Conservation (phyloP, 768 basidiomycete species). For the Asterophora lycoperdoides region DNA sequence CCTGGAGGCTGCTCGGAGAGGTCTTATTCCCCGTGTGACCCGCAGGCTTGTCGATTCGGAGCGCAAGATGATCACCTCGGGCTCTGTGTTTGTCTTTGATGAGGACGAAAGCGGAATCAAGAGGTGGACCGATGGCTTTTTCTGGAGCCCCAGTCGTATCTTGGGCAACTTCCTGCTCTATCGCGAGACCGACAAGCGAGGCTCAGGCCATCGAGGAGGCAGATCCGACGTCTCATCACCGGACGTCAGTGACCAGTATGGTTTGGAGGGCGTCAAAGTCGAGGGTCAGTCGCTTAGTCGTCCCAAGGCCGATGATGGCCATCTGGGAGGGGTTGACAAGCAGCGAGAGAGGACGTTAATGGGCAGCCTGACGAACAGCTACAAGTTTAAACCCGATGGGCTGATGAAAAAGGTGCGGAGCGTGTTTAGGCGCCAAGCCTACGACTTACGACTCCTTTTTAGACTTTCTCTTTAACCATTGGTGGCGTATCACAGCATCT, state of each 20-base stretch:
- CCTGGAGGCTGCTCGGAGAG: slow-evolving; percentile 88
- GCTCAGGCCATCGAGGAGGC: slow-evolving; percentile 54
- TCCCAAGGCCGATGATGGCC: slow-evolving; percentile 46
- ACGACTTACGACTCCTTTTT: slow-evolving; percentile 7
- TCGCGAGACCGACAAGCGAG: slow-evolving; percentile 86
- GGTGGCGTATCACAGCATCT: slow-evolving; percentile 85
- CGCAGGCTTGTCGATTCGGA: slow-evolving; percentile 90
- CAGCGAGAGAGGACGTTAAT: slow-evolving; percentile 78
- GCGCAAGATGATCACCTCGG: slow-evolving; percentile 87
- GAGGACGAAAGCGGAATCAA: slow-evolving; percentile 97
- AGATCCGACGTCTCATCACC: slow-evolving; percentile 35
- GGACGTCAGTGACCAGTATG: slow-evolving; percentile 33
- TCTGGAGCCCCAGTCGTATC: slow-evolving; percentile 92
- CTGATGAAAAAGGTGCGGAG: slow-evolving; percentile 91
- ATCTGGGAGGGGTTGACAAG: slow-evolving; percentile 55
- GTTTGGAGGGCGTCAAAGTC: slow-evolving; percentile 22
- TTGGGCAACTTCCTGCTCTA: slow-evolving; percentile 94
- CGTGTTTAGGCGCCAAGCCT: slow-evolving; percentile 1
- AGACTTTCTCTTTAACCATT: slow-evolving; percentile 92
- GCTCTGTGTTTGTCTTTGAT: slow-evolving; percentile 95
- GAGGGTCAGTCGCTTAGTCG: slow-evolving; percentile 55
- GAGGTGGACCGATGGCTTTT: slow-evolving; percentile 96
- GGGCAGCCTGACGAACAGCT: slow-evolving; percentile 88
- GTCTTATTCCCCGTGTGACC: slow-evolving; percentile 88
- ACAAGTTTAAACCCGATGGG: slow-evolving; percentile 90